Percentiles rank a stretch among this genome's conserved stretches.
phyloP scores from a whole-genome alignment of 2,329 filamentous ascomycete genomes.

The Colletotrichum gigasporum region DNA sequence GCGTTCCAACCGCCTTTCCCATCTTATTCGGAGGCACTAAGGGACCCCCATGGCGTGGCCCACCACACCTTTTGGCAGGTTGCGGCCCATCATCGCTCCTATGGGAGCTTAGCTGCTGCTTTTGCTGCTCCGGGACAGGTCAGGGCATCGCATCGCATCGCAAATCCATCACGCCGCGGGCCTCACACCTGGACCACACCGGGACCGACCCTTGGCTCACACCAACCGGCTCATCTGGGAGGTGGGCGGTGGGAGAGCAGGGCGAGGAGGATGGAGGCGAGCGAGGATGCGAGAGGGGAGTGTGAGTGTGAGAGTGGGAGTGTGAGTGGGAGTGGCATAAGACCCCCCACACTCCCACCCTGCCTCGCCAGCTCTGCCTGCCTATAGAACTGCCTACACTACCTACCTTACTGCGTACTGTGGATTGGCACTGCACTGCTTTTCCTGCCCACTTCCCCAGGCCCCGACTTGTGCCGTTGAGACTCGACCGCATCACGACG shows the following conservation, averaged over 20 bases:
- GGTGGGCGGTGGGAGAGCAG: neutral
- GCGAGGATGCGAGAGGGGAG: neutral
- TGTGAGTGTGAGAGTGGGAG: conserved; percentile 10
- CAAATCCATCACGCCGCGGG: conserved; percentile 7
- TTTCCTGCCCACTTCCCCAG: conserved; percentile 26
- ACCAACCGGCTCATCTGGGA: conserved; percentile 6
- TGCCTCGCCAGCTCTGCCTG: too few species aligned
- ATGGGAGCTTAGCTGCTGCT: conserved; percentile 10
- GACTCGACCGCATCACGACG: conserved; percentile 3
- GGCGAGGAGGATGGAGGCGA: neutral
- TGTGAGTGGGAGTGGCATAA: conserved; percentile 24
- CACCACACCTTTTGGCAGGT: conserved; percentile 20
- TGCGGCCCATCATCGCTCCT: neutral
- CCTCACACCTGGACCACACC: conserved; percentile 5
- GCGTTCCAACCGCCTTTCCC: conserved; percentile 15
- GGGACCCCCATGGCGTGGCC: conserved; percentile 19
- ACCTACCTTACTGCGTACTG: neutral
- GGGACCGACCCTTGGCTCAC: neutral
- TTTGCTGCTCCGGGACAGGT: conserved; percentile 5
- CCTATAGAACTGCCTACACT: too few species aligned
- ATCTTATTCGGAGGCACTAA: conserved; percentile 7
- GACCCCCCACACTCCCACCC: conserved; percentile 26
- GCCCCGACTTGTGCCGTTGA: conserved; percentile 15
- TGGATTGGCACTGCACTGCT: conserved; percentile 14
- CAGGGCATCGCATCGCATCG: conserved; percentile 20